Conservation (phyloP, 1,139 yeast species). For the Yamadazyma membranifaciens region DNA sequence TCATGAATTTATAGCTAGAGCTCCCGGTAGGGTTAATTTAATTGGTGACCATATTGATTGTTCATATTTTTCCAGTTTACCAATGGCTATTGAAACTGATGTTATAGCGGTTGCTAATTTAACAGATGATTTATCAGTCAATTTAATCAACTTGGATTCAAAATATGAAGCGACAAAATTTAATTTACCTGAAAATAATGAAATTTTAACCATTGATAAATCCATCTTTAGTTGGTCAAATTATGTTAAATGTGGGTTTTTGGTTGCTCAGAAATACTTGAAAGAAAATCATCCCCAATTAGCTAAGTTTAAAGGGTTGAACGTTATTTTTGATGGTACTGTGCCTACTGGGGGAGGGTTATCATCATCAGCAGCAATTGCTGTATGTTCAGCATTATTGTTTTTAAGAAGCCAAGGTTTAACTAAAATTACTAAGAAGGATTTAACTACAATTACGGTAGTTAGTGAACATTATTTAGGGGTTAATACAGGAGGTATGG, state of each 20-base stretch:
- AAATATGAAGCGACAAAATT: slow-evolving; percentile 34
- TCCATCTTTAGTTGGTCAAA: slow-evolving; percentile 58
- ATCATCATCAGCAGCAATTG: slow-evolving; percentile 72
- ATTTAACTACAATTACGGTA: slow-evolving; percentile 60
- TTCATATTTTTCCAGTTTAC: slow-evolving; percentile 64
- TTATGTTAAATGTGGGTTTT: slow-evolving; percentile 66
- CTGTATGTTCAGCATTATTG: slow-evolving; percentile 64
- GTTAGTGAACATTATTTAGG: slow-evolving; percentile 74
- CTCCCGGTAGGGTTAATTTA: slow-evolving; percentile 75
- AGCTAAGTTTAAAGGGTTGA: slow-evolving; percentile 43
- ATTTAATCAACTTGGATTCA: slow-evolving; percentile 39
- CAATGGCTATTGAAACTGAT: slow-evolving; percentile 74
- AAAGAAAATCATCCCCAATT: slow-evolving; percentile 28
- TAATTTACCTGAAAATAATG: slow-evolving; percentile 37
- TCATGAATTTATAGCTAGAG: slow-evolving; percentile 52
- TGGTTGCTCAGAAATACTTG: slow-evolving; percentile 57
- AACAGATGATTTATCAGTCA: slow-evolving; percentile 26
- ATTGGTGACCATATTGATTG: slow-evolving; percentile 79
- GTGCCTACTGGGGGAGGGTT: slow-evolving; percentile 77
- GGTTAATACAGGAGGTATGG: slow-evolving; percentile 78
- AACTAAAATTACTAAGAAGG: slow-evolving; percentile 43
- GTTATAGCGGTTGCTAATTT: slow-evolving; percentile 54
- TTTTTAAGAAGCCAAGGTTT: slow-evolving; percentile 55
- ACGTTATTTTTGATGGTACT: slow-evolving; percentile 58
- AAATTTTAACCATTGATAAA: slow-evolving; percentile 47